Conservation (phyloP, 2,329 filamentous ascomycete genomes). For the Pseudogymnoascus sp. region DNA sequence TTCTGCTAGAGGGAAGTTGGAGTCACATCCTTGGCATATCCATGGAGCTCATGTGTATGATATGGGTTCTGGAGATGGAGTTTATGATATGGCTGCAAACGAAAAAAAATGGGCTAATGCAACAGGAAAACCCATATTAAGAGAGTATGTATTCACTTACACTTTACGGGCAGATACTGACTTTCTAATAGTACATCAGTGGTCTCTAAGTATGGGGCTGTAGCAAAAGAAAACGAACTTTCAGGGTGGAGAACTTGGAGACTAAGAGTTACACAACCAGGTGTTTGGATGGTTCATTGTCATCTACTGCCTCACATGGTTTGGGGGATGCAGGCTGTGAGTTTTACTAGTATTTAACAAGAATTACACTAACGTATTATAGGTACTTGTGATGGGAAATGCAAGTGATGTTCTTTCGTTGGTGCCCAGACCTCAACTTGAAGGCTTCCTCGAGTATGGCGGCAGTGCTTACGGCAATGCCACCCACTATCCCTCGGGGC, state of each 20-base stretch:
- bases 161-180: neutral
- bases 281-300: constrained; percentile 45
- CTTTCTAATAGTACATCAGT: constrained; percentile 31
- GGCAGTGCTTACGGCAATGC: constrained; percentile 27
- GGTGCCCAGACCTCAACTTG: constrained; percentile 22
- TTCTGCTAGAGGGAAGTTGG: constrained; percentile 30
- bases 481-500: constrained; percentile 13
- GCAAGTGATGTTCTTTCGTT: constrained; percentile 20
- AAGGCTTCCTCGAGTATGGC: constrained; percentile 29
- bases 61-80: constrained; percentile 38
- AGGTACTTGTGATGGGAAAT: constrained; percentile 29
- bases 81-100: constrained; percentile 36
- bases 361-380: neutral
- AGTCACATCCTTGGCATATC: constrained; percentile 35
- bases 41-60: constrained; percentile 25
- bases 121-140: neutral
- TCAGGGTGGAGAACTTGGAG: constrained; percentile 44
- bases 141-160: neutral
- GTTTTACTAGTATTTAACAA: neutral
- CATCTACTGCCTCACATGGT: constrained; percentile 43
- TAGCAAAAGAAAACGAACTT: neutral
- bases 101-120: constrained; percentile 22
- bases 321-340: constrained; percentile 1
- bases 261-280: constrained; percentile 38
- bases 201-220: constrained; percentile 37